Evolutionary conservation across 2,329 filamentous ascomycete species (phyloP).

Genomic region (Pestalotiopsis sp.): DNA sequence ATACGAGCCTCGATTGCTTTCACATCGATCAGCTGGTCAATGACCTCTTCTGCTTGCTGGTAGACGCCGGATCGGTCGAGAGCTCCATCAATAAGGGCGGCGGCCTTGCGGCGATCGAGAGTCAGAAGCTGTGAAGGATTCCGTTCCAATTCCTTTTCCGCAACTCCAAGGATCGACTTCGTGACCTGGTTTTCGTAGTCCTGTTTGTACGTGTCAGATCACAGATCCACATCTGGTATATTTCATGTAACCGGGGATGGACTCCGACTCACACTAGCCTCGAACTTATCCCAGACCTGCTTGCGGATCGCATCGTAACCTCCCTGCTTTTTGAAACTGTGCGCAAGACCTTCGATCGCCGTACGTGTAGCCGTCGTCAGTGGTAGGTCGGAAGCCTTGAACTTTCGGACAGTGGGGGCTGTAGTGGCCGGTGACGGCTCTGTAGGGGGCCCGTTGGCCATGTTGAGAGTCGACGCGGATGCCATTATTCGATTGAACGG

Average conservation of each 20-base stretch:
- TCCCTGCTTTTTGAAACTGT: conserved; percentile 84
- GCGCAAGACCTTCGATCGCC: conserved; percentile 74
- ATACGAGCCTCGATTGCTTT: conserved; percentile 69
- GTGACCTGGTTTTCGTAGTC: conserved; percentile 70
- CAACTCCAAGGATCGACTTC: conserved; percentile 68
- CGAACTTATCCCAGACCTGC: conserved; percentile 74
- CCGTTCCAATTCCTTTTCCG: conserved; percentile 73
- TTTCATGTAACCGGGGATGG: background rate
- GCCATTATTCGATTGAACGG: conserved; percentile 18
- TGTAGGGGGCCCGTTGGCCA: conserved; percentile 16
- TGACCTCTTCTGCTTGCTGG: conserved; percentile 67
- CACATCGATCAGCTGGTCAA: conserved; percentile 69
- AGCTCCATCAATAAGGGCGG: conserved; percentile 75
- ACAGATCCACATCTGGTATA: no score
- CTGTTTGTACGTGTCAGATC: conserved; percentile 38
- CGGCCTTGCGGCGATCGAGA: conserved; percentile 73
- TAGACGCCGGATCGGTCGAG: conserved; percentile 78
- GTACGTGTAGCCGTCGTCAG: conserved; percentile 71
- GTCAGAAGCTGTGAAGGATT: conserved; percentile 72
- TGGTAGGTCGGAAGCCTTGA: conserved; percentile 76
- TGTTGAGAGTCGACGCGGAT: conserved; percentile 16
- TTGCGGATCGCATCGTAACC: conserved; percentile 80
- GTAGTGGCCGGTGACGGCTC: conserved; percentile 28
- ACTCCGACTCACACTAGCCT: conserved; percentile 59
- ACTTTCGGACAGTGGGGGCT: conserved; percentile 41